Evolutionary conservation across 345 rosid species (phyloP), one percentile per base, ranked within the genome.

Genomic region (Capsella bursapastoris): DNA sequence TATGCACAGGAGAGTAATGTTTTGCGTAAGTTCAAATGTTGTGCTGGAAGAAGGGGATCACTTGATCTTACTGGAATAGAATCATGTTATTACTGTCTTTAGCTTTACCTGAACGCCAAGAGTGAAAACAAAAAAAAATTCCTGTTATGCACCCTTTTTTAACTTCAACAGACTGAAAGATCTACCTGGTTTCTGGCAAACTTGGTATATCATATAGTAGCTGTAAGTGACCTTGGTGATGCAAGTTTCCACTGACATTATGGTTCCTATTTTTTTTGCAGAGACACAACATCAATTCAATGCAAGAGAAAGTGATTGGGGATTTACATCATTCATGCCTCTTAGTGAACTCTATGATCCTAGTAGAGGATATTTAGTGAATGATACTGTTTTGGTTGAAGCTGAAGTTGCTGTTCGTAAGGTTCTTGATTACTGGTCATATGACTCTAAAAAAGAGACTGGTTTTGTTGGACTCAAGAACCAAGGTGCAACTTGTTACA

Each of bases 401-500:
- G 98, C 97, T 59, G 98, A 94, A 85, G 93, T 91, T 38, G 82
- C 82, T 85, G 97, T 91, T 49, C 91, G 90, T 41, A 87, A 79
- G 75, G 85, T 86, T 78, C 80, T 86, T 61, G 98, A 93, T 85
- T 91, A 93, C 64, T 90, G 91, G 93, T 52, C 91, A 32, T 86
- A 88, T 75, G 97, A 91, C 86, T 94, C 98, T 22, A 94, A 90
- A 75, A 91, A 94, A 75, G 98, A 91, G 82, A 94, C 98, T 37
- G 96, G 98, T 56, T 91, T 76, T 85, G 98, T 94, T 79, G 98
- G 98, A 65, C 92, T 94, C 57, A 94, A 94, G 84, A 94, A 94
- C 80, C 98, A 94, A 85, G 98, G 98, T 74, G 97, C 98, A n/a
- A 91, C 98, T 27, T 94, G 98, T 83, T 94, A 94, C 82, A 94